Percentiles rank a stretch among this genome's conserved stretches.
phyloP scores from a whole-genome alignment of 192 early-diverging fungal genomes.

The Backusella morwellensis region DNA sequence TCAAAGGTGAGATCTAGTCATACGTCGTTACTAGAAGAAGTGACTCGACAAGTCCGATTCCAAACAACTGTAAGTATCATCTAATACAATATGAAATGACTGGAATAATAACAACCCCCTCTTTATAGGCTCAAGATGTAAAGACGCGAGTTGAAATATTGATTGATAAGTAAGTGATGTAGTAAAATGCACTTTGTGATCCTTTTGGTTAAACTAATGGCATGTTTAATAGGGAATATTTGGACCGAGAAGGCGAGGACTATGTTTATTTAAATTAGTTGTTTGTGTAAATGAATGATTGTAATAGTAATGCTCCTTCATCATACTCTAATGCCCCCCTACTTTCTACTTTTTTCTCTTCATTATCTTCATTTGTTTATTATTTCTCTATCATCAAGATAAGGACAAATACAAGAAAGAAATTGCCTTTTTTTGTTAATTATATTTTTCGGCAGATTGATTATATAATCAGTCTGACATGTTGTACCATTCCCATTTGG shows the following conservation, averaged over 20 bases:
- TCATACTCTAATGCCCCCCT: too few species aligned
- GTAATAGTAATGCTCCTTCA: too few species aligned
- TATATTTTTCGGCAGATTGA: too few species aligned
- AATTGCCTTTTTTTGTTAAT: too few species aligned
- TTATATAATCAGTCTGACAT: too few species aligned
- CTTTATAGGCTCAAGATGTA: constrained; percentile 29
- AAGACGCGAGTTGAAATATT: constrained; percentile 30
- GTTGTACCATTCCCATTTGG: too few species aligned
- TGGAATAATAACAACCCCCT: constrained; percentile 35
- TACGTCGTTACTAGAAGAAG: constrained; percentile 64
- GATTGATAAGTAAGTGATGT: constrained; percentile 21
- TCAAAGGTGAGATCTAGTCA: constrained; percentile 67
- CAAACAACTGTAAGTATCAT: constrained; percentile 46
- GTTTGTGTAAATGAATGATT: neutral
- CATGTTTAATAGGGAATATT: constrained; percentile 18
- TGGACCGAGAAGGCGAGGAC: constrained; percentile 23
- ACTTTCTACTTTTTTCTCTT: too few species aligned
- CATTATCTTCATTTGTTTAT: too few species aligned
- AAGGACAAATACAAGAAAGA: too few species aligned
- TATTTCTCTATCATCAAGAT: too few species aligned
- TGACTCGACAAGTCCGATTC: constrained; percentile 63
- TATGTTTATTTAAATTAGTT: neutral
- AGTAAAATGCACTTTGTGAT: neutral
- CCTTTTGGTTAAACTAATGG: neutral
- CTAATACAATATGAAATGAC: constrained; percentile 39